These are phyloP conservation scores for Sphaerulina populicola DNA, from an alignment of 2,329 filamentous ascomycete genomes.

Conservation along the genomic window DNA sequence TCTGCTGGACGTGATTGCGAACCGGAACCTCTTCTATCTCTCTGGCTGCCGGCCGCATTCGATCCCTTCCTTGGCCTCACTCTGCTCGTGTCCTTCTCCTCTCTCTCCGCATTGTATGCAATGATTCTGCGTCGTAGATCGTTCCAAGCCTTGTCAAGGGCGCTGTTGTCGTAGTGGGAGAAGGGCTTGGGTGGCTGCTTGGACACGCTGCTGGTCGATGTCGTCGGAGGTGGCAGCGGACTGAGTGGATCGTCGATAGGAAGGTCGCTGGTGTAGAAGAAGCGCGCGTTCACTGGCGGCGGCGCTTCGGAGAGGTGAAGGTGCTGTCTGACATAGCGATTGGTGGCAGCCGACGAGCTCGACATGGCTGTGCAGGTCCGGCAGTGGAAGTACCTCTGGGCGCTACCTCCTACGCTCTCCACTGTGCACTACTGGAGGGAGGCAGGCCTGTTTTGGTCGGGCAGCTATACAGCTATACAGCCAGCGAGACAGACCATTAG, in stretches of 20 bases:
- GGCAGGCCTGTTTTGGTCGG: neutral
- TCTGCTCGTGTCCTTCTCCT: conserved; percentile 27
- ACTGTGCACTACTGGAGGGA: conserved; percentile 1
- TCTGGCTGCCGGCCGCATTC: conserved; percentile 13
- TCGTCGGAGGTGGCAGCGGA: conserved; percentile 30
- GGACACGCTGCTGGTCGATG: conserved; percentile 17
- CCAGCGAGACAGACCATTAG: neutral
- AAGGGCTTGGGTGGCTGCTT: conserved; percentile 33
- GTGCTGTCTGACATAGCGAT: conserved; percentile 39
- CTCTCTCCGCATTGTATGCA: conserved; percentile 30
- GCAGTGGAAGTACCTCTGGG: neutral
- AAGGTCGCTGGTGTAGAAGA: conserved; percentile 34
- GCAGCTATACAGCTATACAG: neutral
- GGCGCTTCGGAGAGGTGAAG: conserved; percentile 34
- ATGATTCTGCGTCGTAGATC: conserved; percentile 31
- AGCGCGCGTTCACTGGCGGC: conserved; percentile 31
- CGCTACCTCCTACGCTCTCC: neutral
- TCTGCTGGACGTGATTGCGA: conserved; percentile 18
- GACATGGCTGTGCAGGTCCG: conserved; percentile 2
- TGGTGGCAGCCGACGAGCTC: conserved; percentile 3
- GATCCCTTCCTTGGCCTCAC: conserved; percentile 16
- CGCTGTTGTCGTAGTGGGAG: conserved; percentile 33
- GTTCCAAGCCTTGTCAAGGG: conserved; percentile 33
- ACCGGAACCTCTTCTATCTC: conserved; percentile 11
- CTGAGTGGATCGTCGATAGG: conserved; percentile 36